Conservation (phyloP, 139 green algal genomes). For the Chlamydomonas schloesseri region DNA sequence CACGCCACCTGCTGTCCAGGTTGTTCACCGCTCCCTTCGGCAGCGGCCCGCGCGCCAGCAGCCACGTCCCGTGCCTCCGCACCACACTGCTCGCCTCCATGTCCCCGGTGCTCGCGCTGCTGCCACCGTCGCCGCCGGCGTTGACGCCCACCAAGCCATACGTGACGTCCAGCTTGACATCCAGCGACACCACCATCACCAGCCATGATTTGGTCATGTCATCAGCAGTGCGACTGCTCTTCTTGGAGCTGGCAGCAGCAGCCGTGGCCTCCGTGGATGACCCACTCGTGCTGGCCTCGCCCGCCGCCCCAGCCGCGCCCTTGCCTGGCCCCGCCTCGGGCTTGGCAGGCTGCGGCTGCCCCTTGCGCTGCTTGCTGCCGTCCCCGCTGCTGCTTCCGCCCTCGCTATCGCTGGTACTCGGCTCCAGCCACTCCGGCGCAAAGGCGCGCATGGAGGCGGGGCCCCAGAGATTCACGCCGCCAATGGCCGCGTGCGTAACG, state of each 20-base stretch:
- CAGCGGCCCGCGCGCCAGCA: conserved; percentile 43
- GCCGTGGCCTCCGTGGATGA: no score
- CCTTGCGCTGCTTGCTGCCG: no score
- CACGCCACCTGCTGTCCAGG: conserved; percentile 15
- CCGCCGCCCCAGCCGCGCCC: no score
- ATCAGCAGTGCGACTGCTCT: no score
- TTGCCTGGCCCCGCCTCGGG: no score
- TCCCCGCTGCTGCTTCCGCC: no score
- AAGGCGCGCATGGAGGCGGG: not conserved
- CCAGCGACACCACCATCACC: conserved; percentile 10
- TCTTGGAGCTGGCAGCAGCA: no score
- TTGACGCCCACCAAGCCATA: not conserved
- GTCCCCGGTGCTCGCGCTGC: not conserved
- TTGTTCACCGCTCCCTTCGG: not conserved
- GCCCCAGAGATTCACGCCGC: conserved; percentile 32
- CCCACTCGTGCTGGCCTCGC: no score
- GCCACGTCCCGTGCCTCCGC: conserved; percentile 11
- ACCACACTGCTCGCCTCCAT: not conserved
- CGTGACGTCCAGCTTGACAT: not conserved
- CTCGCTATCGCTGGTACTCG: no score
- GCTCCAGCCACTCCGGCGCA: not conserved
- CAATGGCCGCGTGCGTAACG: not conserved
- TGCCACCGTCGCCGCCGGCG: not conserved
- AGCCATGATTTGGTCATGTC: conserved; percentile 4
- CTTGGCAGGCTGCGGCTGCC: no score